Base-by-base conservation (phyloP, 257 asterid species). In the Coffea canephora region DNA sequence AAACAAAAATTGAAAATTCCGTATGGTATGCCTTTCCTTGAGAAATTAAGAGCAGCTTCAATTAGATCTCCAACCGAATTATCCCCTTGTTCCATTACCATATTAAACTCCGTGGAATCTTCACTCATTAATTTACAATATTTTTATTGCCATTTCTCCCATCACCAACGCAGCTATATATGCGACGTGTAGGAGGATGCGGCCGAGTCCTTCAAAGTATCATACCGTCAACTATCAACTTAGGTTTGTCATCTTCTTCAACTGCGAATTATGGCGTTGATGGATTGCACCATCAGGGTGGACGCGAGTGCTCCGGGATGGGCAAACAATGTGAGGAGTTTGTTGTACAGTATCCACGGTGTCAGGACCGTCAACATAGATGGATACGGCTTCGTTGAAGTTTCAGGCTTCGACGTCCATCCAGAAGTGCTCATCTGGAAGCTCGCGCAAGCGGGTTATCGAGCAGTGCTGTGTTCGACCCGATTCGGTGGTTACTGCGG, bases 231-330 rank as follows among this genome's bases (percentile, higher is more conserved):
- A 10, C 7, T 7, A 18, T 1, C 21, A 18, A 19, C 61, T 54
- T 54, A 14, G 13, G 0, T 57, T 57, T 19, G 65, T 57, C 65
- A 19, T 4, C 65, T 48, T 7, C 21, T 3, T 9, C 61, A 4
- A 39, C 5, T 39, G 43, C 2, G 34, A 7, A 64, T 9, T 64
- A 64, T 64, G 4, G 4, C 69, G 12, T n/a, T 64, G 39, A 27
- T 64, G 69, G 25, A 36, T 64, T 64, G 69, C 69, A n/a, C 39
- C 69, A 64, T 64, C 39, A 25, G 27, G 69, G 69, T 64, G 69
- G 8, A 25, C 69, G 27, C 69, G 16, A 11, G 69, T 36, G 7
- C 5, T 2, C 34, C 69, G n/a, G 69, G 69, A 64, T 64, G 69
- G 69, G 39, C 25, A 64, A 25, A 5, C 39, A n/a, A 36, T n/a